phyloP scores from a whole-genome alignment of 2,329 filamentous ascomycete genomes.

The Helminthosporium solani region DNA sequence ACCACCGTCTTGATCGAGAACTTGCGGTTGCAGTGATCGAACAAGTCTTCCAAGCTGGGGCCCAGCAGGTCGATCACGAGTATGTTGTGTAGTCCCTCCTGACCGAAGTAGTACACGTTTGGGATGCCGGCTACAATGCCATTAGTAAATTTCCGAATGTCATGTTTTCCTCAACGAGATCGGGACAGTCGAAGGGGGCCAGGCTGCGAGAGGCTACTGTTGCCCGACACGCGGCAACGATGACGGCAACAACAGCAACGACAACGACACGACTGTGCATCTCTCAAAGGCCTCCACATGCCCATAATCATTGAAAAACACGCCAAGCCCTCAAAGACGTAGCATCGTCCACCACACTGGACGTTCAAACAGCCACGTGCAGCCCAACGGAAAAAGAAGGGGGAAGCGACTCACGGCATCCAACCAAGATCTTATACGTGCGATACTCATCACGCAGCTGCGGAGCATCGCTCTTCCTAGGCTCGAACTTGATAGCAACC shows the following conservation, averaged over 20 bases:
- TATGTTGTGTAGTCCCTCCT: slow-evolving; percentile 98
- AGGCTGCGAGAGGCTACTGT: not conserved
- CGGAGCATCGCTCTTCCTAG: slow-evolving; percentile 95
- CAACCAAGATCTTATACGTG: slow-evolving; percentile 98
- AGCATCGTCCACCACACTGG: no score
- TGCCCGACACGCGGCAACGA: not conserved
- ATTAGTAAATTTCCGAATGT: slow-evolving; percentile 34
- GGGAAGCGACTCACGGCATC: slow-evolving; percentile 77
- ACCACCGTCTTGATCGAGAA: slow-evolving; percentile 98
- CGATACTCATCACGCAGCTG: slow-evolving; percentile 97
- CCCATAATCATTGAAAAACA: not conserved
- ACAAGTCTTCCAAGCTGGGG: slow-evolving; percentile 92
- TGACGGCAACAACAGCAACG: no score
- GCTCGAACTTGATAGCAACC: slow-evolving; percentile 99
- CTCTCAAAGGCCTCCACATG: not conserved
- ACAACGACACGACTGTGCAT: no score
- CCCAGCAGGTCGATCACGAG: slow-evolving; percentile 96
- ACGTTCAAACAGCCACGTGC: no score
- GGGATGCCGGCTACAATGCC: slow-evolving; percentile 78
- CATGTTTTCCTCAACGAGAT: not conserved
- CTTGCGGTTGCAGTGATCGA: slow-evolving; percentile 92
- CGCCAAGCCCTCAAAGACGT: not conserved
- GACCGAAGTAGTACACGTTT: slow-evolving; percentile 99
- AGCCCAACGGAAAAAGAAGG: slow-evolving; percentile 14
- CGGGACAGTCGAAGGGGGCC: no score